Evolutionary conservation across 2,329 filamentous ascomycete species (phyloP), one percentile per base, ranked within the genome.

Genomic region (Clonostachys rhizophaga): DNA sequence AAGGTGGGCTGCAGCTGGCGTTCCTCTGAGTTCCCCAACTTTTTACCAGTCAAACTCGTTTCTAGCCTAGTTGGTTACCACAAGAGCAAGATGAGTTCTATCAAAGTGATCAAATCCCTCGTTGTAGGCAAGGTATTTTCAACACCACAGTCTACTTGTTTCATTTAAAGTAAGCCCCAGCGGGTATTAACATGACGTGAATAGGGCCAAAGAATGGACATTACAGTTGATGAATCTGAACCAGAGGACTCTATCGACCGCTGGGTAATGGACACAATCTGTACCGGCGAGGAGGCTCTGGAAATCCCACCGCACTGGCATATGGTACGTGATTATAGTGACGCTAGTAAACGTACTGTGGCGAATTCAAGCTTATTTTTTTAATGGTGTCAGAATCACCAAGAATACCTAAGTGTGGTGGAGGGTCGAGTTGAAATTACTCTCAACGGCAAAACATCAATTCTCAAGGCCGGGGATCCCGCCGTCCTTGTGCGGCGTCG

Each of bases 161-260:
- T 10, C 34, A 33, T 12, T 13, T 40, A 1, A 36, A 52, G 50
- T 35, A 56, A 56, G 30, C 52, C 53, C 14, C 57, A 55, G 13
- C 54, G 54, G 16, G 36, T 30, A 30, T 30, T n/a, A 47, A 49
- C 35, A 54, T 63, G 45, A 59, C 50, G 40, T 6, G n/a, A 18
- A 5, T 34, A 44, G 40, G 47, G 47, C n/a, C 24, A 45, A 10
- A 45, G 36, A 17, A 44, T 50, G 42, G 37, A 50, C 40, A 33
- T 50, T 30, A 40, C 20, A 2, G 24, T 50, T 9, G 48, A 50
- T 33, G 48, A 48, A 13, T 45, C 45, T 12, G 36, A 50, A 33
- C 48, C 45, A 5, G 48, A 50, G 40, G 45, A 44, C 18, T 50
- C 48, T 5, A 43, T 50, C 39, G 20, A 50, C 42, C 42, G 45